phyloP scores from a whole-genome alignment of 441 rosid species.

The Populus hybrid region DNA sequence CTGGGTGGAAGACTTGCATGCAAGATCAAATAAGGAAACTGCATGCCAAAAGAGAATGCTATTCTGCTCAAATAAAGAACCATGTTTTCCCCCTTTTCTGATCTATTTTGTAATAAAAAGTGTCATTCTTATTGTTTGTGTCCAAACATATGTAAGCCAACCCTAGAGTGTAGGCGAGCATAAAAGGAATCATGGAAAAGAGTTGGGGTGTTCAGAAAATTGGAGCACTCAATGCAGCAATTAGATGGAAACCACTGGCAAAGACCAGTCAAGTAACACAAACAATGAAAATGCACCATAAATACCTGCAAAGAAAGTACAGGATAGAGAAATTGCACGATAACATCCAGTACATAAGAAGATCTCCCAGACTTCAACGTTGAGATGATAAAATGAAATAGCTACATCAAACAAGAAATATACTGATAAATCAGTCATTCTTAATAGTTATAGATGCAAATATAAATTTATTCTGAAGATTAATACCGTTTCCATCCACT shows the following conservation, averaged over 20 bases:
- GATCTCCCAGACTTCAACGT: constrained; percentile 96
- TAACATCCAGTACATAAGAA: constrained; percentile 77
- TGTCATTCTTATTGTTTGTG: neutral
- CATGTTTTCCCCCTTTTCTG: neutral
- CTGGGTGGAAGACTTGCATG: too few species aligned
- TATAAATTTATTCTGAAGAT: constrained; percentile 15
- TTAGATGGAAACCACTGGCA: constrained; percentile 5
- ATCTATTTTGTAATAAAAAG: neutral
- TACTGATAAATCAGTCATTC: constrained; percentile 17
- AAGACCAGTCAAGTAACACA: neutral
- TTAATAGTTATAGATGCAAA: constrained; percentile 3
- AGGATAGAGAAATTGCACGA: constrained; percentile 78
- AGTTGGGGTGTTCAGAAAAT: neutral
- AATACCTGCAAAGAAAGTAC: constrained; percentile 91
- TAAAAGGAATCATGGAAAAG: neutral
- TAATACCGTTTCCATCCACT: constrained; percentile 99
- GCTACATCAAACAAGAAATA: constrained; percentile 38
- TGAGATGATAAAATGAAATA: constrained; percentile 86
- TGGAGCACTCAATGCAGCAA: neutral
- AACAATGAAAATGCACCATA: constrained; percentile 8
- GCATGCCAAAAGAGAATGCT: neutral
- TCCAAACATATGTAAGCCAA: too few species aligned
- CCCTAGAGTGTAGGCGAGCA: neutral
- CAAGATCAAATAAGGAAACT: neutral
- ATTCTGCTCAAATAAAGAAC: neutral